phyloP scores from a whole-genome alignment of 192 early-diverging fungal species.

The Coemansia sp. region DNA sequence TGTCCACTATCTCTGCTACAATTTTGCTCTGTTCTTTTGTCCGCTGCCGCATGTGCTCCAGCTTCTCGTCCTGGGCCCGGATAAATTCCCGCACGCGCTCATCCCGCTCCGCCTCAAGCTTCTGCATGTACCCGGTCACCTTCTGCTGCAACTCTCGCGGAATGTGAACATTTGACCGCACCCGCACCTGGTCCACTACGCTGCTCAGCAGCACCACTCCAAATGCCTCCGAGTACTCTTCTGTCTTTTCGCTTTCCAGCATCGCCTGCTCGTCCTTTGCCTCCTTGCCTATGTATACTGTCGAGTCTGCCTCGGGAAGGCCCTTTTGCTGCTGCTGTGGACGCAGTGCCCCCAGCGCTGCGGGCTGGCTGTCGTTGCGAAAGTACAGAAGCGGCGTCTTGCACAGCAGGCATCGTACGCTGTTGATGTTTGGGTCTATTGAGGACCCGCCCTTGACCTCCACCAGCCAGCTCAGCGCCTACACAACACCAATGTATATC shows the following conservation, averaged over 20 bases:
- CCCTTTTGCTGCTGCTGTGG: slow-evolving; percentile 16
- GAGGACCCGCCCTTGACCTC: slow-evolving; percentile 50
- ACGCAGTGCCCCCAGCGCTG: slow-evolving; percentile 8
- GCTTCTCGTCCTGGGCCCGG: slow-evolving; percentile 35
- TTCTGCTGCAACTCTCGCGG: slow-evolving; percentile 44
- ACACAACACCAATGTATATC: slow-evolving; percentile 1
- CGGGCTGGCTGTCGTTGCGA: slow-evolving; percentile 1
- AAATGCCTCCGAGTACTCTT: slow-evolving; percentile 48
- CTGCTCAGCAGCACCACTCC: slow-evolving; percentile 28
- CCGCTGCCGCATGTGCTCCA: slow-evolving; percentile 24
- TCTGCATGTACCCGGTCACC: slow-evolving; percentile 31
- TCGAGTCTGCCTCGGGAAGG: slow-evolving; percentile 24
- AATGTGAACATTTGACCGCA: slow-evolving; percentile 15
- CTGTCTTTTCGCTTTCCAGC: slow-evolving; percentile 11
- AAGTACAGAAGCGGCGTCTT: slow-evolving; percentile 38
- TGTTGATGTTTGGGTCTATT: slow-evolving; percentile 49
- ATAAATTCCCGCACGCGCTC: slow-evolving; percentile 46
- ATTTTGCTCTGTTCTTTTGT: slow-evolving; percentile 29
- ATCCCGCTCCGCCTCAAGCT: slow-evolving; percentile 28
- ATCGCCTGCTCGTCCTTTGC: slow-evolving; percentile 19
- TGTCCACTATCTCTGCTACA: slow-evolving; percentile 28
- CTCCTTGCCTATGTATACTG: slow-evolving; percentile 24
- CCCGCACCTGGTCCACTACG: slow-evolving; percentile 3
- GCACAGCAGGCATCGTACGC: slow-evolving; percentile 49
- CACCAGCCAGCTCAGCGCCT: slow-evolving; percentile 34